phyloP scores from a whole-genome alignment of 2,329 filamentous ascomycete genomes.

The Cytospora schulzeri region DNA sequence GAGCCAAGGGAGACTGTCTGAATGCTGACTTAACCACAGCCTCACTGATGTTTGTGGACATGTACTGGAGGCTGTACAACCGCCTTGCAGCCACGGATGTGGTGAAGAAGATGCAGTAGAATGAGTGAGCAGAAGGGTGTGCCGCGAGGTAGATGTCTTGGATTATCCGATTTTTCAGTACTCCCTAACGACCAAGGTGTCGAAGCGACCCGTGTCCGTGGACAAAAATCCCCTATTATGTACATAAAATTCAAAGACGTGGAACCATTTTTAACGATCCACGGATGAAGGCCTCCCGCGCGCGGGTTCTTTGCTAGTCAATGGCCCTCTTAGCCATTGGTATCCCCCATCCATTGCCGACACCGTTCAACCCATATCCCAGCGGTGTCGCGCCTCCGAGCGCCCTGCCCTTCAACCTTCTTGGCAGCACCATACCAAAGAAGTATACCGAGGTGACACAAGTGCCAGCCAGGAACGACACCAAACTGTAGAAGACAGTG shows the following conservation, averaged over 20 bases:
- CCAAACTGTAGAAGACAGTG: conserved; percentile 63
- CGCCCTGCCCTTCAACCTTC: conserved; percentile 50
- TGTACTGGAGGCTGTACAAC: conserved; percentile 53
- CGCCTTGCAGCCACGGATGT: conserved; percentile 40
- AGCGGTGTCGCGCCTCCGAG: conserved; percentile 61
- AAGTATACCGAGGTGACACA: conserved; percentile 61
- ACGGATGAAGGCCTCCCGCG: conserved; percentile 19
- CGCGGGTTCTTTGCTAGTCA: conserved; percentile 38
- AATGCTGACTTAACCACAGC: conserved; percentile 40
- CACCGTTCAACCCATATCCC: conserved; percentile 55
- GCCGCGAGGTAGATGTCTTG: background rate
- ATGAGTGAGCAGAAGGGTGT: background rate
- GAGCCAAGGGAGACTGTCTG: no score
- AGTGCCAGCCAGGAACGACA: conserved; percentile 60
- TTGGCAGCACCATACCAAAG: conserved; percentile 60
- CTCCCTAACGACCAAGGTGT: background rate
- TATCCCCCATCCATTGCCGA: conserved; percentile 61
- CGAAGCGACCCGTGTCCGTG: conserved; percentile 21
- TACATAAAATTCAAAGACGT: conserved; percentile 16
- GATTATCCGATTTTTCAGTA: background rate
- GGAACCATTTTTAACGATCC: conserved; percentile 1
- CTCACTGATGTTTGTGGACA: conserved; percentile 53
- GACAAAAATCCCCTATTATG: conserved; percentile 15
- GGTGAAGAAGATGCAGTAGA: conserved; percentile 47
- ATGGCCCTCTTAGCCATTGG: conserved; percentile 48